phyloP scores from a whole-genome alignment of 2,329 filamentous ascomycete genomes.

The Monosporascus sp. region DNA sequence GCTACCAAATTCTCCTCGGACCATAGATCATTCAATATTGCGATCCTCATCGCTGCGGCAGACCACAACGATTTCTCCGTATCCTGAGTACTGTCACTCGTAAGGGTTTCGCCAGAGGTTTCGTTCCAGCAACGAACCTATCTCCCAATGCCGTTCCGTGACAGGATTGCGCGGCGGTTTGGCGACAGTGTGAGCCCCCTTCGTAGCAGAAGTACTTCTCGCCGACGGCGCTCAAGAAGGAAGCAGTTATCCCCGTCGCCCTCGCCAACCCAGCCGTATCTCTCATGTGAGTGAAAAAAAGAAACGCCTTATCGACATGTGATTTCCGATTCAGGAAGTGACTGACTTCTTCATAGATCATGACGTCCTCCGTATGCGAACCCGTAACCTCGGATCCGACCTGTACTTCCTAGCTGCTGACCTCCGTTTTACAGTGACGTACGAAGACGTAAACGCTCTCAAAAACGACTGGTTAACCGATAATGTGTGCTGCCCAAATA shows the following conservation, averaged over 20 bases:
- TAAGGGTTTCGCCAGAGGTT: not conserved
- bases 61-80: too few species aligned
- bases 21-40: too few species aligned
- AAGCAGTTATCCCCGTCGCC: conserved; percentile 25
- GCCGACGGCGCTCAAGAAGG: conserved; percentile 19
- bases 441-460: conserved; percentile 82
- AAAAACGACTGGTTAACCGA: conserved; percentile 95
- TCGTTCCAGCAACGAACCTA: not conserved
- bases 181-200: conserved; percentile 27
- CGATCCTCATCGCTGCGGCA: too few species aligned
- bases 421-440: conserved; percentile 58
- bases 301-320: not conserved
- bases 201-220: conserved; percentile 10
- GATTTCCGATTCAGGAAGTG: not conserved
- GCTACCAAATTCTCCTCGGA: too few species aligned
- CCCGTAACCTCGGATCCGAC: not conserved
- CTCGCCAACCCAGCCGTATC: conserved; percentile 35
- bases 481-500: conserved; percentile 57
- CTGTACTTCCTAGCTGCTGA: conserved; percentile 6
- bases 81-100: too few species aligned
- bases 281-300: conserved; percentile 35
- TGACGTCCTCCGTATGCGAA: conserved; percentile 30
- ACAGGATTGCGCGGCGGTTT: conserved; percentile 24
- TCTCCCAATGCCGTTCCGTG: conserved; percentile 25
- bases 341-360: conserved; percentile 22